Base-by-base conservation (phyloP, 192 early-diverging fungal genomes). In the Entomortierella lignicola region DNA sequence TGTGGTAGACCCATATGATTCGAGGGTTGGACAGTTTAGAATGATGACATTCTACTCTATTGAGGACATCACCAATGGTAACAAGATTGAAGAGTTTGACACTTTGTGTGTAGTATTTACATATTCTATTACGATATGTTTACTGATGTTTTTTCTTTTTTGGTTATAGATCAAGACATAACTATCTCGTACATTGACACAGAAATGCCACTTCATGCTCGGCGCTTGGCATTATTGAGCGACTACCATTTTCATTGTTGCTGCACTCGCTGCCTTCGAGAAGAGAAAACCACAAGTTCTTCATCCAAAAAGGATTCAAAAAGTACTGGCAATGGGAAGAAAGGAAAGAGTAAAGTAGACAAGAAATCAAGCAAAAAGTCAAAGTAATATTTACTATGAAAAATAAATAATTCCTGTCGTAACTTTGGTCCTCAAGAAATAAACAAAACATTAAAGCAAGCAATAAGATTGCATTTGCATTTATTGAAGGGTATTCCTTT, bases 181-280 rank as follows among this genome's bases (percentile, higher is more conserved):
- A 90, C 85, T 2, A 93, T 93, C 52, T 86, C 88, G 15, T 93
- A 93, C 71, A 90, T 92, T 44, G 89, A 91, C 69, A 82, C 83
- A 18, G 82, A 89, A 30, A 68, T 85, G 44, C 89, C 90, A 2
- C 66, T 92, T 17, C 66, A 86, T 18, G 84, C 85, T 34, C 86
- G 92, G 2, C 86, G 89, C 10, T 47, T 81, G 2, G 72, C 55
- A 25, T 71, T 93, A 27, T 32, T 77, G 47, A 71, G 79, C 13
- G 91, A 92, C 42, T 93, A 93, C 65, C 89, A 83, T 59, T 93
- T 93, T 67, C 66, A 81, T 25, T 93, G 92, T 63, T 53, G 51
- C 31, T 93, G 92, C 57, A 60, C 77, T 25, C 69, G 90, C 6
- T 93, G 91, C 59, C 23, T 83, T 23, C 42, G 57, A 47, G 87